These are phyloP conservation scores for Boletus edulis DNA, from an alignment of 768 basidiomycete genomes.

Conservation along the genomic window DNA sequence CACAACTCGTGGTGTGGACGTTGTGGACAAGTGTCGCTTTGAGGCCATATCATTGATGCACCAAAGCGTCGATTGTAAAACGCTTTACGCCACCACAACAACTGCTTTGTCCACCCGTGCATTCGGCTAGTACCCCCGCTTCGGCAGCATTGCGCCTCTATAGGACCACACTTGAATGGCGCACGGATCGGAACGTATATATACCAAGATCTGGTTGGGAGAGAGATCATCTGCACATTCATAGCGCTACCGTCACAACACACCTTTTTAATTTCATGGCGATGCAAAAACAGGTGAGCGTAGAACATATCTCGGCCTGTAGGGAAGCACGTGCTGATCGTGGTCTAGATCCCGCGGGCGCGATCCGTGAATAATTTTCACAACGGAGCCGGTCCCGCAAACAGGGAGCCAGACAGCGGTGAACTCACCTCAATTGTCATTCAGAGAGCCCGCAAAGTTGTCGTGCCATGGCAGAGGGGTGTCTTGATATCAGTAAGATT, in stretches of 20 bases:
- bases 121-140: constrained; percentile 14
- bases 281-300: constrained; percentile 21
- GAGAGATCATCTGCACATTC: constrained; percentile 12
- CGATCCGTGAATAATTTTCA: constrained; percentile 13
- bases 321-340: constrained; percentile 26
- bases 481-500: constrained; percentile 20
- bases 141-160: constrained; percentile 14
- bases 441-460: constrained; percentile 21
- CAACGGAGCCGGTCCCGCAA: constrained; percentile 1
- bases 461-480: constrained; percentile 18
- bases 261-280: constrained; percentile 23
- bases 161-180: constrained; percentile 4
- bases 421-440: constrained; percentile 21
- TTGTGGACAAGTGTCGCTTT: constrained; percentile 22
- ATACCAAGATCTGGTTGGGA: constrained; percentile 8
- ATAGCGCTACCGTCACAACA: constrained; percentile 18
- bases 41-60: constrained; percentile 19
- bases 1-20: constrained; percentile 25
- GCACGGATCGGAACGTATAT: constrained; percentile 9
- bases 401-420: constrained; percentile 1
- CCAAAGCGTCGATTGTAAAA: constrained; percentile 15
- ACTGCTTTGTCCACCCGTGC: constrained; percentile 19
- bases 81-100: constrained; percentile 8
- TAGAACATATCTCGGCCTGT: constrained; percentile 13
- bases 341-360: constrained; percentile 16